Base-by-base conservation (phyloP, 352 stramenopile species). In the Phytophthora cryptogea region DNA sequence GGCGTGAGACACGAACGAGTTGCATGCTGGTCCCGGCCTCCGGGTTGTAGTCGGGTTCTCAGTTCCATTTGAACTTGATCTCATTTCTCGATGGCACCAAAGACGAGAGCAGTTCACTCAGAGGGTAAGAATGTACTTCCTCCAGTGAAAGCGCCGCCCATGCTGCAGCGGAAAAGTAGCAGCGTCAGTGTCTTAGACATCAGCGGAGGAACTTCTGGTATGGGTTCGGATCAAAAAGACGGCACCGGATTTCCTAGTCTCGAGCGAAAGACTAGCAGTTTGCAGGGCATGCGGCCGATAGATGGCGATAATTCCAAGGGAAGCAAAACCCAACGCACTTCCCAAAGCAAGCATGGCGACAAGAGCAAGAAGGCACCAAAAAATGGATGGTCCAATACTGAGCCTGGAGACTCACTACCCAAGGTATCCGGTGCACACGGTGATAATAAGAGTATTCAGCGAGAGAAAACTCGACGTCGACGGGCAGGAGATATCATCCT, bases 151-250 rank as follows among this genome's bases (percentile, higher is more conserved):
- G 33, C 11, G 10, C 55, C 54, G 31, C 47, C 55, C 8, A 47
- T 56, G 57, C 39, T 90, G 16, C 48, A 84, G 32, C 74, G 78
- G 5, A 90, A 90, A 62, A 88, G 74, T 58, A 88, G 76, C 32
- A 88, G 76, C 32, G 54, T 69, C 10, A 79, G 74, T 43, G 33
- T 86, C 1, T 33, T 90, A 0, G 80, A 88, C 26, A 68, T 60
- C 0, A 43, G 9, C 9, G 8, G 35, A 8, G 47, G 53, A 4
- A 42, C 40, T 10, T 30, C 26, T 31, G 14, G n/a, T 5, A 56
- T 44, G n/a, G 37, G 33, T 26, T 40, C 47, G 40, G 48, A 54
- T 14, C 26, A 46, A 32, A 63, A 35, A 42, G 63, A 5, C 42
- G 37, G 53, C 4, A n/a, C 4, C 2, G 8, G 23, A 16, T 63